A percentile compares a stretch with the other conserved stretches of the same genome.
Evolutionary conservation across 2,329 filamentous ascomycete species (phyloP).

Genomic region (Neonectria punicea): DNA sequence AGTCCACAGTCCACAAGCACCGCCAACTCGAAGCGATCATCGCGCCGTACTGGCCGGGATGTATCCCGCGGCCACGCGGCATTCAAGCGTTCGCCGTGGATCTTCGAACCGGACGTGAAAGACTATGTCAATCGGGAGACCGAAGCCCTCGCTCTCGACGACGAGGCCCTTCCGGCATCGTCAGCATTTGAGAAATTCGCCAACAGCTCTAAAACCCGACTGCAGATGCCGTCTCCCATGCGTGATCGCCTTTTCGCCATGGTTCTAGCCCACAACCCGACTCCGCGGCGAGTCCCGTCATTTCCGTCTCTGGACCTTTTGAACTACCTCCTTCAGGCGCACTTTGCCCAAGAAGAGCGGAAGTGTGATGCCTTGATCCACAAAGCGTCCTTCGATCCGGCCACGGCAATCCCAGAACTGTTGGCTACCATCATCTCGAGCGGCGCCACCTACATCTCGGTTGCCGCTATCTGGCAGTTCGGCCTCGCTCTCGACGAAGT

Average conservation of each 20-base stretch:
- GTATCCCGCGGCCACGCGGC: constrained; percentile 16
- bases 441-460: constrained; percentile 34
- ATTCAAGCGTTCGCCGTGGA: constrained; percentile 31
- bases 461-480: constrained; percentile 38
- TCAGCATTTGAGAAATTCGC: constrained; percentile 11
- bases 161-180: constrained; percentile 16
- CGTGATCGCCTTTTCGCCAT: constrained; percentile 41
- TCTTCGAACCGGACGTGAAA: constrained; percentile 27
- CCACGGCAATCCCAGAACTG: constrained; percentile 28
- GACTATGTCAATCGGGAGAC: constrained; percentile 18
- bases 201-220: constrained; percentile 6
- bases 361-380: constrained; percentile 36
- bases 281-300: constrained; percentile 32
- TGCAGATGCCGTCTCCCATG: constrained; percentile 24
- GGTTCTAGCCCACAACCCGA: constrained; percentile 37
- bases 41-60: constrained; percentile 29
- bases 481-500: constrained; percentile 38
- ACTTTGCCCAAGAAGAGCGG: constrained; percentile 32
- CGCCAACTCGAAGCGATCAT: constrained; percentile 28
- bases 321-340: constrained; percentile 32
- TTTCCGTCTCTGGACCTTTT: constrained; percentile 40
- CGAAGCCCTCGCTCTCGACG: constrained; percentile 10
- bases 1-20: constrained; percentile 28
- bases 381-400: constrained; percentile 33
- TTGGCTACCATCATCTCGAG: constrained; percentile 36